Conservation (phyloP, 2,329 filamentous ascomycete species). For the Colletotrichum australisinense region DNA sequence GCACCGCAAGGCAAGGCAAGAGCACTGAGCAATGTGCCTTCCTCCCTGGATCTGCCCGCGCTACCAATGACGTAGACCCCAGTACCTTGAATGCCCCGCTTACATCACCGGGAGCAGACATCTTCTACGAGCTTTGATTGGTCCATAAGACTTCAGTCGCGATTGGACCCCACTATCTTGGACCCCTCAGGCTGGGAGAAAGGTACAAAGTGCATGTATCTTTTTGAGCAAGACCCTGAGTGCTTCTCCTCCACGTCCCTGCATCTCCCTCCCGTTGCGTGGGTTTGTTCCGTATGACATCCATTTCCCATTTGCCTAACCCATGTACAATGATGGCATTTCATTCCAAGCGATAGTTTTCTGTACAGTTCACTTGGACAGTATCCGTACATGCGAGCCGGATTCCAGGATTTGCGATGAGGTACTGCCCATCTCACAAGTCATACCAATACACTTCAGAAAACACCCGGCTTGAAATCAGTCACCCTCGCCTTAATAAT, state of each 20-base stretch:
- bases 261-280: not conserved
- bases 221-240: not conserved
- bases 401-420: too few species aligned
- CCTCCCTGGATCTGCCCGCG: not conserved
- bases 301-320: not conserved
- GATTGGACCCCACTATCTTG: not conserved
- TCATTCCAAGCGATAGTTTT: not conserved
- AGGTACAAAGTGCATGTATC: too few species aligned
- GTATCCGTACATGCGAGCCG: too few species aligned
- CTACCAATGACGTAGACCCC: slow-evolving; percentile 3
- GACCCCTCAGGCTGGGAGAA: not conserved
- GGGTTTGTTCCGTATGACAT: not conserved
- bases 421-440: not conserved
- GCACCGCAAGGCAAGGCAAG: not conserved
- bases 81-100: not conserved
- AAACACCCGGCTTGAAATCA: slow-evolving; percentile 67
- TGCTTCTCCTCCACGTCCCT: not conserved
- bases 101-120: not conserved
- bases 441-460: not conserved
- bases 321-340: not conserved
- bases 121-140: not conserved
- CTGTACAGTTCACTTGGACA: not conserved
- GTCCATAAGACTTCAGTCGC: not conserved
- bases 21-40: not conserved
- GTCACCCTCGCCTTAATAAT: slow-evolving; percentile 67